Base-by-base conservation (phyloP, 2,329 filamentous ascomycete genomes). In the Diaporthe helianthi region DNA sequence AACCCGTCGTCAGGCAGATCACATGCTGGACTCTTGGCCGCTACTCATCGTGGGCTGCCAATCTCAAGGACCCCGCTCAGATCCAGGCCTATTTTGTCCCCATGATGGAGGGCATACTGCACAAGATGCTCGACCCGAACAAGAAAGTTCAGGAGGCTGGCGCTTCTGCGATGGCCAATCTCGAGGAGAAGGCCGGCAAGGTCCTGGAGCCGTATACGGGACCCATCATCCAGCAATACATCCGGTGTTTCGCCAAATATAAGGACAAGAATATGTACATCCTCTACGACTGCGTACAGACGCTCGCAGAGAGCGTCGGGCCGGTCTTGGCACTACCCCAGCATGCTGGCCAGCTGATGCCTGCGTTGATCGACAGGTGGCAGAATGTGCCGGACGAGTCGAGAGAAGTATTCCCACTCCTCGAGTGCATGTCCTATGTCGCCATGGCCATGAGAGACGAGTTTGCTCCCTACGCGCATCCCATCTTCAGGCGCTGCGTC, bases 231-330 rank as follows among this genome's bases (percentile, higher is more conserved):
- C 91, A 90, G 71, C 96, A 98, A 78, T 98, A 95, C 76, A 94
- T 98, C 65, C 86, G 87, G 71, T 99, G 96, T 80, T 99, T 99
- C 80, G 87, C 85, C 65, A 94, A 92, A 80, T 99, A 98, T 88
- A 98, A 99, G 85, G 95, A 98, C 80, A 91, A 93, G 76, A 99
- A 99, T 83, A 98, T 98, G 89, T 98, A 97, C 83, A 97, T 98
- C 67, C 88, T 99, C 41, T 99, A 99, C 82, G 96, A 99, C 81
- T 98, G 96, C 79, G 93, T 99, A 41, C 96, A 99, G 82, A 99
- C 96, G 0, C 84, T 99, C 69, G 96, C 96, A 4, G 96, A 99
- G 79, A 92, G 93, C 76, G 92, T 98, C 67, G 94, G 93, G 13
- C 89, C 91, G 8, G 89, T 92, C 41, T 85, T 99, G 73, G 92